These are phyloP conservation scores for Flaveria bidentis DNA, from an alignment of 129 eudicot species.

Conservation along the genomic window DNA sequence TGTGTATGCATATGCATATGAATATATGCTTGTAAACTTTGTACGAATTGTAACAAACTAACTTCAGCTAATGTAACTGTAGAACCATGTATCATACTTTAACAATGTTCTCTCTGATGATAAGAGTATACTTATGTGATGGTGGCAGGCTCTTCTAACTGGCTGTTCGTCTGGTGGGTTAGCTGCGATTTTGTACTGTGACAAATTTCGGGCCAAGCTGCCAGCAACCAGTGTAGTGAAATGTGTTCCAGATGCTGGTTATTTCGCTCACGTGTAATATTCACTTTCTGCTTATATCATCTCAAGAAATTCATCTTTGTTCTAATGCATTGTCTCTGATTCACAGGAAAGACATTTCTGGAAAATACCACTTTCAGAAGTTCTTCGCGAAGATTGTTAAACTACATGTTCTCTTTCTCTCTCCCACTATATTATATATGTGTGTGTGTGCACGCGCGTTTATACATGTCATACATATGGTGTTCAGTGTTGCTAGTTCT, in stretches of 20 bases:
- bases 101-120: neutral
- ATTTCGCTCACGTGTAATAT: conserved; percentile 45
- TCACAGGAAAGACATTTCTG: conserved; percentile 49
- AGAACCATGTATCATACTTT: no score
- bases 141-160: conserved; percentile 43
- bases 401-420: conserved; percentile 39
- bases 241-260: conserved; percentile 55
- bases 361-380: conserved; percentile 39
- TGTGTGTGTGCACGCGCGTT: neutral
- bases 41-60: no score
- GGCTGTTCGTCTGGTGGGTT: conserved; percentile 54
- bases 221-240: conserved; percentile 35
- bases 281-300: conserved; percentile 1
- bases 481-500: conserved; percentile 22
- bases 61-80: no score
- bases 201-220: conserved; percentile 43
- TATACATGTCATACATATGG: neutral
- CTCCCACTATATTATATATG: neutral
- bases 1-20: neutral
- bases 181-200: conserved; percentile 43
- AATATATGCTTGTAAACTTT: no score
- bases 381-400: conserved; percentile 44
- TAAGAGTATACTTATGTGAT: neutral
- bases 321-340: neutral
- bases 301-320: neutral